These are phyloP conservation scores for Avicennia marina DNA, from an alignment of 257 asterid genomes.

Conservation along the genomic window DNA sequence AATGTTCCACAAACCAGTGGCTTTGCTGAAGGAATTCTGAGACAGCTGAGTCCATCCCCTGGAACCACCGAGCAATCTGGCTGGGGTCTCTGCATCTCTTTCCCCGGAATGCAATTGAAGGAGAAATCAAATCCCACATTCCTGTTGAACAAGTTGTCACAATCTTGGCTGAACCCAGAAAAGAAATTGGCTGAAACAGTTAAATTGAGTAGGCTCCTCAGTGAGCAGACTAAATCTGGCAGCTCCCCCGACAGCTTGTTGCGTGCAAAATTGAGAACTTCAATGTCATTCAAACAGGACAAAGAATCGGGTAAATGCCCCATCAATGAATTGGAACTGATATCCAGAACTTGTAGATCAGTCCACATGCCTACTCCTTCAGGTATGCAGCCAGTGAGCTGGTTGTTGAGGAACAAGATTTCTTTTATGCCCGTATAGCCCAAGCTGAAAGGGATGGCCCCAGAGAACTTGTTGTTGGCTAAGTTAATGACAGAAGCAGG, in stretches of 20 bases:
- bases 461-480: constrained; percentile 53
- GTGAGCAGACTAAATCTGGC: constrained; percentile 54
- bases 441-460: constrained; percentile 56
- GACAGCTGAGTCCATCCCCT: constrained; percentile 50
- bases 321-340: constrained; percentile 46
- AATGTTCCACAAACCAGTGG: constrained; percentile 48
- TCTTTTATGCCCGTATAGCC: constrained; percentile 51
- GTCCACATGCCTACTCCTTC: constrained; percentile 66
- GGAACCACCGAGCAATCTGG: constrained; percentile 55
- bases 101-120: constrained; percentile 60
- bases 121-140: constrained; percentile 60
- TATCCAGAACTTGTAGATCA: constrained; percentile 54
- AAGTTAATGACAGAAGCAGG: constrained; percentile 67
- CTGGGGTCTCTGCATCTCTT: constrained; percentile 49
- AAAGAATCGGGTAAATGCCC: constrained; percentile 64
- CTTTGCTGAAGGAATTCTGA: constrained; percentile 44
- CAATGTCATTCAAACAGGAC: constrained; percentile 47
- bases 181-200: constrained; percentile 56
- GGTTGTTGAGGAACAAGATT: constrained; percentile 55
- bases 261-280: constrained; percentile 53
- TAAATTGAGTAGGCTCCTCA: constrained; percentile 38
- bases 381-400: constrained; percentile 67
- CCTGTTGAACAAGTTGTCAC: constrained; percentile 32
- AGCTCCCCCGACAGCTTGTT: constrained; percentile 51
- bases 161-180: constrained; percentile 54